A percentile compares a stretch with the other conserved stretches of the same genome.
These are phyloP conservation scores for Torulaspora globosa DNA, from an alignment of 1,139 yeast species.

Conservation along the genomic window DNA sequence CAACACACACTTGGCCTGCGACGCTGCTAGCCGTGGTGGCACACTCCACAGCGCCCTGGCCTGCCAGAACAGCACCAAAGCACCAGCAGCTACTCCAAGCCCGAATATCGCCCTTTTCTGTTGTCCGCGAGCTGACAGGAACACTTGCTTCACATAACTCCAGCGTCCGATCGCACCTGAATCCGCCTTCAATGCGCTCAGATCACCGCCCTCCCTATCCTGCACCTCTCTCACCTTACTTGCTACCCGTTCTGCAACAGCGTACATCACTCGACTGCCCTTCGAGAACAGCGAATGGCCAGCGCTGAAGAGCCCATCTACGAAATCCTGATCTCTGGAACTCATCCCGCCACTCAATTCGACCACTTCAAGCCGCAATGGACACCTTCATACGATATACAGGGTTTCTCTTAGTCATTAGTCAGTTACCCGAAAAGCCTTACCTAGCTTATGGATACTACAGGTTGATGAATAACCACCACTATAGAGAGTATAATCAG, in stretches of 20 bases:
- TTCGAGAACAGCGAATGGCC: constrained; percentile 13
- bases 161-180: background rate
- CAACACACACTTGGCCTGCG: constrained; percentile 27
- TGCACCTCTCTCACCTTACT: constrained; percentile 11
- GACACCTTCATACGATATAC: background rate
- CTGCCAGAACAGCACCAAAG: constrained; percentile 21
- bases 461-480: constrained; percentile 1
- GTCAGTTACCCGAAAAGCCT: constrained; percentile 7
- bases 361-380: background rate
- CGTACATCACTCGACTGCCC: constrained; percentile 10
- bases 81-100: constrained; percentile 19
- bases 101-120: constrained; percentile 16
- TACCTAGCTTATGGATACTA: background rate
- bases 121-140: constrained; percentile 1
- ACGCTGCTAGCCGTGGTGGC: constrained; percentile 25
- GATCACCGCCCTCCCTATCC: background rate
- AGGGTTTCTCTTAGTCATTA: background rate
- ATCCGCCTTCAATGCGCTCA: background rate
- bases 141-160: background rate
- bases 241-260: constrained; percentile 13
- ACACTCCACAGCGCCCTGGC: constrained; percentile 11
- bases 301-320: constrained; percentile 19
- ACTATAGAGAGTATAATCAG: background rate
- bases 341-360: constrained; percentile 3
- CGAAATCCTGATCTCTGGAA: constrained; percentile 18